Evolutionary conservation across 768 basidiomycete species (phyloP), one percentile per base, ranked within the genome.

Genomic region (Trametes sanguinea): DNA sequence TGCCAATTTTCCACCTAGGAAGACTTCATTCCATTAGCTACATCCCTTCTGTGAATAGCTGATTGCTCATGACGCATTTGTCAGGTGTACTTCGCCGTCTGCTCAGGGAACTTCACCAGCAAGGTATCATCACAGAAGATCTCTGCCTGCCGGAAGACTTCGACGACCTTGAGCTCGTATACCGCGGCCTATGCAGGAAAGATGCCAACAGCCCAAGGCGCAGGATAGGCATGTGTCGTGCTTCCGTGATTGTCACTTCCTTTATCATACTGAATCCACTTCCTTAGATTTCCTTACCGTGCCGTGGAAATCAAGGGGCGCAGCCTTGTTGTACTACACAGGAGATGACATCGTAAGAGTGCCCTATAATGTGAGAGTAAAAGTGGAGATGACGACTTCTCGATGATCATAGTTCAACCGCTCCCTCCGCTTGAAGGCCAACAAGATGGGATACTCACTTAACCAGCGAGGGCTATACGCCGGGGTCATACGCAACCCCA

Each of bases 251-350:
- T 22, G 22, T 22, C 22, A 22, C 22, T 22, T 22, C 22, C 22
- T 22, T 22, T 22, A 22, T 22, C 22, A 22, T 22, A 22, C 33
- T 1, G 17, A 9, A 27, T 22, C 10, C 39, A 2, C 2, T 29
- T 29, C 10, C 51, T 4, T 47, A 82, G 94, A 96, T 69, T 88
- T 95, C 63, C 76, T 97, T 33, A 86, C 86, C 16, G 84, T 95
- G 1, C 93, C 95, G 1, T 95, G 88, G 83, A 74, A 76, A 54
- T 84, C 81, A 30, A 83, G 88, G 68, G 95, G 95, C 0, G 94
- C 90, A 1, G 94, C 94, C 0, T 74, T 95, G 54, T 75, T 97
- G n/a, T 97, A 97, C 73, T 97, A 94, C 71, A 96, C 95, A 1
- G 94, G 94, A 2, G 94, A 96, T 69, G 92, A 95, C 68, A 92